Base-by-base conservation (phyloP, 2,329 filamentous ascomycete species). In the Aspergillus pseudotamarii region DNA sequence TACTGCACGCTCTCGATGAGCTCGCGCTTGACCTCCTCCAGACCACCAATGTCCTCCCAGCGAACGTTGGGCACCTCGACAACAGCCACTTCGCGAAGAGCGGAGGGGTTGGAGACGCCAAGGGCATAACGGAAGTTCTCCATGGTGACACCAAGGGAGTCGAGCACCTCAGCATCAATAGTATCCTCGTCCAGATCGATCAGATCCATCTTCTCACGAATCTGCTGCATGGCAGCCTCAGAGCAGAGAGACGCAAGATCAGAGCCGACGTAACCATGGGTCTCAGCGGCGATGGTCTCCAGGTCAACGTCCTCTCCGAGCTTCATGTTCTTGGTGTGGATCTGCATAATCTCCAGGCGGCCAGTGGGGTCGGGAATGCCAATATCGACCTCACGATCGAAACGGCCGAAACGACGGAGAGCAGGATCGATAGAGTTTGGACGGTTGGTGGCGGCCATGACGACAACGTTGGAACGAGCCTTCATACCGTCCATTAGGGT, bases 291-390 rank as follows among this genome's bases (percentile, higher is more conserved):
- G 75, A 99, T 97, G 75, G 93, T 90, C 85, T 97, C 94, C 51
- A 99, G 88, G 75, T 99, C 95, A 66, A 99, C 95, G 73, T 98
- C 95, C 63, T 98, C 95, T 64, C 83, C 93, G 66, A 99, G 88
- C 86, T 99, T 99, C 95, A 99, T 99, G 88, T 99, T 99, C 91
- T 99, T 99, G 81, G 95, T 99, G 87, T 99, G 95, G 71, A 99
- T 99, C 82, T 96, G 93, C 65, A 99, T 89, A 76, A 99, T 98
- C 86, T 99, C 95, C 43, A 99, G 91, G 87, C 95, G 95, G 68
- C 95, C 95, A 73, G 94, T 98, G 58, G 95, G 95, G 83, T 98
- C 95, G 59, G 95, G 95, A 71, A 98, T 96, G 75, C 94, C 94
- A 76, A 99, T 97, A 77, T 99, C 95, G 69, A 99, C 94, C 81